Evolutionary conservation across 495 filamentous ascomycete species (phyloP).

Genomic region (Cetradonia linearis): DNA sequence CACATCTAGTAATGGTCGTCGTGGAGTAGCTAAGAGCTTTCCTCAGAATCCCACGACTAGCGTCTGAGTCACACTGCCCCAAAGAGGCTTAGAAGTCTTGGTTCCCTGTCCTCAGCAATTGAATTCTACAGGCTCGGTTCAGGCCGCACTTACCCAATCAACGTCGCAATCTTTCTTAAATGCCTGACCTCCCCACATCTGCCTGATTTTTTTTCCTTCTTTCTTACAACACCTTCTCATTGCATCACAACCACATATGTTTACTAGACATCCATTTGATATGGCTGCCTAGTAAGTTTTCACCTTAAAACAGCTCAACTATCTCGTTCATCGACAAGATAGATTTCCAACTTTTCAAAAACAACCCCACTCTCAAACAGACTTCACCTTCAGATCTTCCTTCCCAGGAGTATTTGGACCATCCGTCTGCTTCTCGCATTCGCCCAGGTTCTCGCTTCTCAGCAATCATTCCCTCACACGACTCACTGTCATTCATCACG

Average conservation of each 20-base stretch:
- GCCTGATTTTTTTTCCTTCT: slow-evolving; percentile 19
- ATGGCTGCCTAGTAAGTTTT: slow-evolving; percentile 25
- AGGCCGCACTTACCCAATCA: slow-evolving; percentile 8
- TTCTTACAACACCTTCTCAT: neutral
- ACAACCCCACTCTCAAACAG: slow-evolving; percentile 21
- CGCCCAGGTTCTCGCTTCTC: slow-evolving; percentile 22
- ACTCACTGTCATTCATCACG: slow-evolving; percentile 26
- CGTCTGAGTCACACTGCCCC: slow-evolving; percentile 10
- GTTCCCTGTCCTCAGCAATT: neutral
- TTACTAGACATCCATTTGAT: slow-evolving; percentile 24
- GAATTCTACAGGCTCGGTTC: slow-evolving; percentile 6
- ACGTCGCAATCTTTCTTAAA: slow-evolving; percentile 15
- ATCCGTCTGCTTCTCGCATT: slow-evolving; percentile 19
- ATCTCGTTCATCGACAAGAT: slow-evolving; percentile 20
- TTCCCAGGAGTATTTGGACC: slow-evolving; percentile 25
- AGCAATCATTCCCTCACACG: slow-evolving; percentile 24
- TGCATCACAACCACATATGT: slow-evolving; percentile 10
- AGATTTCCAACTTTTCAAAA: neutral
- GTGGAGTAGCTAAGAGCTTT: neutral
- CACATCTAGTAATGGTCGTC: neutral
- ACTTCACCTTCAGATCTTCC: slow-evolving; percentile 23
- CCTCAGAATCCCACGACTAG: neutral
- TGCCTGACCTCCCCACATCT: slow-evolving; percentile 12
- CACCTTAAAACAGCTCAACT: neutral
- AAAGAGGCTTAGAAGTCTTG: slow-evolving; percentile 7